Percentiles rank a stretch among this genome's conserved stretches.
phyloP scores from a whole-genome alignment of 768 basidiomycete species.

The Russula virescens region DNA sequence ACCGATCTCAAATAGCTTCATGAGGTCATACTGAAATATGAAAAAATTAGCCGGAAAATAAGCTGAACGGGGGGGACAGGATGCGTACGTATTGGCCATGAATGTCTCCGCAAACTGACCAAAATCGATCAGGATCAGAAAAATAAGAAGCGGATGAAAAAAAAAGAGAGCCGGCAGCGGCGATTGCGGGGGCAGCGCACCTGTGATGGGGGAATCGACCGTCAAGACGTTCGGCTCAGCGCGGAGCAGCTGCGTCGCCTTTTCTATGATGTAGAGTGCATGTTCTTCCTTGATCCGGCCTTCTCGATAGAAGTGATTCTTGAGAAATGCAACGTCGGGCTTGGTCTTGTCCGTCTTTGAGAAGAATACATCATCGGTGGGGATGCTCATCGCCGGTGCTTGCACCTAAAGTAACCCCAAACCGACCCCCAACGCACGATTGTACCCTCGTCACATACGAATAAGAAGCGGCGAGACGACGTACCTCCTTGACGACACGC shows the following conservation, averaged over 20 bases:
- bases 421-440: background rate
- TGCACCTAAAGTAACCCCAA: slow-evolving; percentile 67
- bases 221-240: slow-evolving; percentile 85
- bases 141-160: background rate
- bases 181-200: slow-evolving; percentile 35
- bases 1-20: slow-evolving; percentile 78
- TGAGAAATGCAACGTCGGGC: slow-evolving; percentile 93
- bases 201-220: slow-evolving; percentile 97
- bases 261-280: slow-evolving; percentile 87
- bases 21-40: slow-evolving; percentile 55
- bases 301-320: slow-evolving; percentile 98
- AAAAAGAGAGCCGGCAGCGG: background rate
- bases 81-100: slow-evolving; percentile 95
- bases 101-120: slow-evolving; percentile 79
- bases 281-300: slow-evolving; percentile 92
- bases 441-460: background rate
- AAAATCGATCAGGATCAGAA: background rate
- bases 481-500: slow-evolving; percentile 92
- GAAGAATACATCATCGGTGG: slow-evolving; percentile 93
- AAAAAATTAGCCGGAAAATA: background rate
- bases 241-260: slow-evolving; percentile 73
- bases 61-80: background rate
- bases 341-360: slow-evolving; percentile 77
- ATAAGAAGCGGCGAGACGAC: slow-evolving; percentile 31
- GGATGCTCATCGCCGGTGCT: slow-evolving; percentile 91